Evolutionary conservation across 1,284 basidiomycete species (phyloP).

Genomic region (Apiotrichum domesticum): DNA sequence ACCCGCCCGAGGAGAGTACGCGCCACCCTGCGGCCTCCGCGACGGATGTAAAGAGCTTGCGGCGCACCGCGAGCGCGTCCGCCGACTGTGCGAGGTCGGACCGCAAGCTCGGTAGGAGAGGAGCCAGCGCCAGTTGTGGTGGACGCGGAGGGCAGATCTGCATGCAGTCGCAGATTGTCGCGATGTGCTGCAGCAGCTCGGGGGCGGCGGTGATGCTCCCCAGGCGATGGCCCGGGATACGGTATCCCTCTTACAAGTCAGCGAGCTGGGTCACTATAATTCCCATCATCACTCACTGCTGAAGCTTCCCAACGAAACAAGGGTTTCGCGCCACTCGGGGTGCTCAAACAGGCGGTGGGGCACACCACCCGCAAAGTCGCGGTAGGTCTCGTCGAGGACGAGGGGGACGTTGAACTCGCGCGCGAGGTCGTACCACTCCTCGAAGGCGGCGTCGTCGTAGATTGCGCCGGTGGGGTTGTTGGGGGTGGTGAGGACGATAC

Average conservation of each 20-base stretch:
- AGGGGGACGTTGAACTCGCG: constrained; percentile 58
- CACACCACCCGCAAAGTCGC: constrained; percentile 63
- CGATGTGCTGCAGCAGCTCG: constrained; percentile 54
- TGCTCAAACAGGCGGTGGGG: constrained; percentile 44
- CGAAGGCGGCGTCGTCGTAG: constrained; percentile 60
- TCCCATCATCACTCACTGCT: constrained; percentile 33
- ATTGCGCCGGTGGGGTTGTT: constrained; percentile 67
- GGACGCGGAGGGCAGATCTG: constrained; percentile 69
- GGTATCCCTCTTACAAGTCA: constrained; percentile 62
- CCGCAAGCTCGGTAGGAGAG: constrained; percentile 55
- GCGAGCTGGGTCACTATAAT: not conserved
- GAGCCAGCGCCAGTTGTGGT: constrained; percentile 61
- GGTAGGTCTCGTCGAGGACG: constrained; percentile 84
- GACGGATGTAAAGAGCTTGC: constrained; percentile 54
- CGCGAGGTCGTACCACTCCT: constrained; percentile 61
- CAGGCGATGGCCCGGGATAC: constrained; percentile 76
- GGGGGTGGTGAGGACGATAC: constrained; percentile 61
- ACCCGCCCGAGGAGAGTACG: constrained; percentile 63
- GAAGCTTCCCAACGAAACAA: constrained; percentile 74
- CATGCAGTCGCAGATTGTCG: constrained; percentile 68
- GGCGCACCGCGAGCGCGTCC: constrained; percentile 54
- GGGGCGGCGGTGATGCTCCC: constrained; percentile 68
- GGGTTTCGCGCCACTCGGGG: constrained; percentile 57
- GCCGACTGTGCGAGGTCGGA: constrained; percentile 55
- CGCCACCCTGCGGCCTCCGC: constrained; percentile 54